phyloP scores from a whole-genome alignment of 768 basidiomycete species.

The Leccinellum rugosiceps region DNA sequence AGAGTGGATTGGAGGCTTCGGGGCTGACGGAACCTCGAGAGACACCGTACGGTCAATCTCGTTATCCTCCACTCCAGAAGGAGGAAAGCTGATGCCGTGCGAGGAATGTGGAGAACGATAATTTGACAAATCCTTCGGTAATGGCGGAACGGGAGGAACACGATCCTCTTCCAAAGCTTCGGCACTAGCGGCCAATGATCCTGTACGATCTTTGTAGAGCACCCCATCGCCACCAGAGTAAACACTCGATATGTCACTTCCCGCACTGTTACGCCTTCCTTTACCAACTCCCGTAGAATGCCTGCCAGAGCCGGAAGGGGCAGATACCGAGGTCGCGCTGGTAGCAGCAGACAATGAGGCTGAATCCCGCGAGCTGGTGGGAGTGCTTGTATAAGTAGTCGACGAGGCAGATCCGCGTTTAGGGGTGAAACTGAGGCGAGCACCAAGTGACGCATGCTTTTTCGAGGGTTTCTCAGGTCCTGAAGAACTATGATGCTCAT shows the following conservation, averaged over 20 bases:
- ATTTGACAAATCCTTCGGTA: slow-evolving; percentile 84
- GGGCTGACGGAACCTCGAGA: slow-evolving; percentile 46
- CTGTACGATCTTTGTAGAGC: slow-evolving; percentile 64
- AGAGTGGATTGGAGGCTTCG: slow-evolving; percentile 24
- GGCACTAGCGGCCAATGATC: slow-evolving; percentile 53
- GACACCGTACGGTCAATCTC: slow-evolving; percentile 48
- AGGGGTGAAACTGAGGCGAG: slow-evolving; percentile 73
- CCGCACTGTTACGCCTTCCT: slow-evolving; percentile 73
- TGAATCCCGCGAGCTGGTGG: slow-evolving; percentile 84
- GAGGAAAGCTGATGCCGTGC: slow-evolving; percentile 50
- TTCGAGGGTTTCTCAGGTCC: slow-evolving; percentile 63
- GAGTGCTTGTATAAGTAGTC: slow-evolving; percentile 78
- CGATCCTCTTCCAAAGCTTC: slow-evolving; percentile 58
- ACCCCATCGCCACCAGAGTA: slow-evolving; percentile 62
- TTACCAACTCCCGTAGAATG: slow-evolving; percentile 62
- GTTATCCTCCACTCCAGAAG: slow-evolving; percentile 41
- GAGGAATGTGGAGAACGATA: slow-evolving; percentile 67
- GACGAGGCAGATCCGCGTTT: slow-evolving; percentile 91
- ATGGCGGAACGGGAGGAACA: slow-evolving; percentile 92
- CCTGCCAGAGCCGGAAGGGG: slow-evolving; percentile 57
- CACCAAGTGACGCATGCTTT: slow-evolving; percentile 53
- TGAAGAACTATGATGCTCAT: slow-evolving; percentile 49
- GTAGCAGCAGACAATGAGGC: slow-evolving; percentile 77
- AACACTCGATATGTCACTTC: slow-evolving; percentile 79
- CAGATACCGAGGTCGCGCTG: slow-evolving; percentile 72